Conservation (phyloP, 805 yeast species). For the Wickerhamiella kurtzmanii region DNA sequence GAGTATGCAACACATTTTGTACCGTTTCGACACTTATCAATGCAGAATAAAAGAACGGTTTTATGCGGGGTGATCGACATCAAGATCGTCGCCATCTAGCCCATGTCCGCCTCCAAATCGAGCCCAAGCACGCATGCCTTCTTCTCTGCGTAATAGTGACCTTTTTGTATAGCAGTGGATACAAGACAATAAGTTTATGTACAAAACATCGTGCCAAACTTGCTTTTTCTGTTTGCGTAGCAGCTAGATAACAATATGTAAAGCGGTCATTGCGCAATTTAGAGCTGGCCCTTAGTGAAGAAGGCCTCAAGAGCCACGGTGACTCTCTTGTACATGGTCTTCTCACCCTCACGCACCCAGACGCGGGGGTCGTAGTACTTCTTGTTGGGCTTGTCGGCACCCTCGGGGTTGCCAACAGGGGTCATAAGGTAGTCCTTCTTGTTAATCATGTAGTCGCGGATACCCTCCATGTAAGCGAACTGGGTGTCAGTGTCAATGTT, state of each 20-base stretch:
- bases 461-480: conserved; percentile 92
- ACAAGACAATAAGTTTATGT: neutral
- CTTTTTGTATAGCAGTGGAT: no score
- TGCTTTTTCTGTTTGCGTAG: neutral
- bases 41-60: no score
- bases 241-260: neutral
- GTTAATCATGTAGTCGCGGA: conserved; percentile 90
- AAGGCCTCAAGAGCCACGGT: conserved; percentile 70
- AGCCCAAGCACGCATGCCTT: no score
- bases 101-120: no score
- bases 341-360: conserved; percentile 99
- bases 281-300: conserved; percentile 33
- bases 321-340: conserved; percentile 87
- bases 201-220: neutral
- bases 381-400: conserved; percentile 98
- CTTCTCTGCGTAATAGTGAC: no score
- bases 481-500: conserved; percentile 99
- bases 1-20: no score
- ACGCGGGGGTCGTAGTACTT: conserved; percentile 99
- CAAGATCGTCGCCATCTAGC: no score
- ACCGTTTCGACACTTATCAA: no score
- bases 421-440: conserved; percentile 87
- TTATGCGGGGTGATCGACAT: no score
- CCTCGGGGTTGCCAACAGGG: conserved; percentile 98
- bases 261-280: conserved; percentile 2